Base-by-base conservation (phyloP, 1,139 yeast species). In the Hansenula sp. region DNA sequence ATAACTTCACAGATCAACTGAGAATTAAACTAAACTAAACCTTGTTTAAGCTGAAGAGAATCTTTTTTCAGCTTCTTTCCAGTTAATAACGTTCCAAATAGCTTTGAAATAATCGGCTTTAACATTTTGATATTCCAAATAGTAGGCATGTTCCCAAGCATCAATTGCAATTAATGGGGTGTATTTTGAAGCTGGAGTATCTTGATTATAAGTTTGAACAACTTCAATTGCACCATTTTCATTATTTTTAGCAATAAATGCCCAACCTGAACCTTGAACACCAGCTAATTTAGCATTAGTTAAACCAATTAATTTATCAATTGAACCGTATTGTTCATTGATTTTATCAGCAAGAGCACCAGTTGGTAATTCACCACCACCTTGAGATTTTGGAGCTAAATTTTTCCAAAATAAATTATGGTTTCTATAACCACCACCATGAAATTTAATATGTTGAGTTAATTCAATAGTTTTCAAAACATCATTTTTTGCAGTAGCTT, bases 91-190 rank as follows among this genome's bases (percentile, higher is more conserved):
- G 61, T 87, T 84, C 97, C 97, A 90, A 66, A 90, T 86, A 47
- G 95, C 95, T 70, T 88, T 83, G 79, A 90, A 90, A 72, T 90
- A 90, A 64, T 90, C 96, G 37, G 69, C 95, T 76, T 90, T 90
- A 63, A 83, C 92, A 70, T 90, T 90, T 69, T 87, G 85, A 74
- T 90, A 90, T 68, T 90, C 97, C 68, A 90, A 75, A 77, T 90
- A 90, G 74, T 89, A 90, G 41, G 97, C 97, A 62, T 90, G 97
- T 68, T 90, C 97, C 97, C 97, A 90, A 47, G 97, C 97, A 61
- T 90, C 97, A 63, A 90, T 87, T 40, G 96, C 97, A 46, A 90
- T 76, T 64, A 90, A 72, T 38, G 97, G 96, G 42, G 79, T 74
- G 61, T 77, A 74, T 25, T 77, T 71, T 32, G 88, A 84, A 37